Conservation (phyloP, 176 grass and related monocot species). For the Carex myosuroides region DNA sequence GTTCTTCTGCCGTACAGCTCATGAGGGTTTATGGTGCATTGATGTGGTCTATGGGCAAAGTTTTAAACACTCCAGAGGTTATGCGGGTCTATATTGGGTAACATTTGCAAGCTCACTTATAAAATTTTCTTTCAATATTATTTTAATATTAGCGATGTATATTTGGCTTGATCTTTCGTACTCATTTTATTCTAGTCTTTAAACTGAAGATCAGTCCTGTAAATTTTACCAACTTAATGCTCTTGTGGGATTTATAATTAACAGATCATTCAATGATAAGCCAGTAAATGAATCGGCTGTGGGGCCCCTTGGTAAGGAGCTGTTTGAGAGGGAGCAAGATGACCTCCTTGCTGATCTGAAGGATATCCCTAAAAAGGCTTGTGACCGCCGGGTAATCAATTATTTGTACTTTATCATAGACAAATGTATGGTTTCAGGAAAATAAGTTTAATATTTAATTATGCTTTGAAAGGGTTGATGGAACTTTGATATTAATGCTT, state of each 20-base stretch:
- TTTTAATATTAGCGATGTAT: neutral
- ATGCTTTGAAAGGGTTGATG: neutral
- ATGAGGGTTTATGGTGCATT: constrained; percentile 99
- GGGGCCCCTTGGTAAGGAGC: constrained; percentile 83
- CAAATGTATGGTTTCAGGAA: constrained; percentile 1
- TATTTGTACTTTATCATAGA: neutral
- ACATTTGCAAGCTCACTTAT: neutral
- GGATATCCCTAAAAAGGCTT: constrained; percentile 99
- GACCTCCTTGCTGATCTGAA: constrained; percentile 93
- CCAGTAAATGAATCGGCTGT: constrained; percentile 76
- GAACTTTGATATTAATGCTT: neutral
- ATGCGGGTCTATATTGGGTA: constrained; percentile 95
- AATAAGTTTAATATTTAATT: constrained; percentile 7
- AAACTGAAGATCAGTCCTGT: neutral
- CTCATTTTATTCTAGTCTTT: constrained; percentile 4
- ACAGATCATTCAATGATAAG: constrained; percentile 98
- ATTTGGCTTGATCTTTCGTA: constrained; percentile 2
- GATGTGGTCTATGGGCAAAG: constrained; percentile 99
- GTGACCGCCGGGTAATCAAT: constrained; percentile 65
- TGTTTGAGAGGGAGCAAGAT: constrained; percentile 96
- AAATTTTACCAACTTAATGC: neutral
- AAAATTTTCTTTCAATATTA: neutral
- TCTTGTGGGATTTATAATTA: constrained; percentile 12
- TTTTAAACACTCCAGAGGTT: constrained; percentile 95
- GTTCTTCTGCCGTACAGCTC: constrained; percentile 50